phyloP scores from a whole-genome alignment of 2,329 filamentous ascomycete species.

The Hypoxylon sp. region DNA sequence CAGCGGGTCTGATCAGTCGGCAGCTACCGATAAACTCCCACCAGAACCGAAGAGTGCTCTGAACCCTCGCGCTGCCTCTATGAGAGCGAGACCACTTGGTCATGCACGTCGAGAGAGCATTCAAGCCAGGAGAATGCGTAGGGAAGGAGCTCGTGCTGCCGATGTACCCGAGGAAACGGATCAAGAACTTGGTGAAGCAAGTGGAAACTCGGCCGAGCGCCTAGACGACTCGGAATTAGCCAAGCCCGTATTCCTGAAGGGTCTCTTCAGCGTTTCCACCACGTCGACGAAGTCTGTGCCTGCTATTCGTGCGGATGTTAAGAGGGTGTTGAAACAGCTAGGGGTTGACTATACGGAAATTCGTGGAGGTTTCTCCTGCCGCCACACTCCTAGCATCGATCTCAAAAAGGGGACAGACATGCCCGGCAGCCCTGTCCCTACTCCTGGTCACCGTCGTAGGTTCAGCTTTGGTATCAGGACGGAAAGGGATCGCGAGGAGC shows the following conservation, averaged over 20 bases:
- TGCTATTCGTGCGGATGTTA: constrained; percentile 90
- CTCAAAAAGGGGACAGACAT: constrained; percentile 79
- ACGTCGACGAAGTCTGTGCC: constrained; percentile 92
- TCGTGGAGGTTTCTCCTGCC: constrained; percentile 91
- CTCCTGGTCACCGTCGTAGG: constrained; percentile 76
- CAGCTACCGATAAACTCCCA: constrained; percentile 66
- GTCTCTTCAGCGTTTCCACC: constrained; percentile 96
- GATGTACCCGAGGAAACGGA: constrained; percentile 95
- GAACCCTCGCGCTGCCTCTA: constrained; percentile 72
- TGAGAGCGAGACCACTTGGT: constrained; percentile 87
- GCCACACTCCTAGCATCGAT: constrained; percentile 90
- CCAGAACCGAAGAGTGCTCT: constrained; percentile 67
- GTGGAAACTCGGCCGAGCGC: constrained; percentile 72
- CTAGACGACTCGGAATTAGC: constrained; percentile 81
- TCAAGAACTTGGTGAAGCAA: constrained; percentile 77
- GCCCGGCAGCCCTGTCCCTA: constrained; percentile 70
- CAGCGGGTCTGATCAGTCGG: constrained; percentile 84
- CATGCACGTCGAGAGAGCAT: constrained; percentile 93
- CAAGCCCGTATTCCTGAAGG: constrained; percentile 96
- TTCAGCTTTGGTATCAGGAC: constrained; percentile 85
- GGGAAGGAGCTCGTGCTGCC: constrained; percentile 79
- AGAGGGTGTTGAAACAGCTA: constrained; percentile 87
- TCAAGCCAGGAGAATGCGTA: constrained; percentile 82
- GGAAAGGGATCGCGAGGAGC: constrained; percentile 79
- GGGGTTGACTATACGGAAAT: constrained; percentile 95